phyloP scores from a whole-genome alignment of 2,329 filamentous ascomycete species.

The Dothideomycetes sp. region DNA sequence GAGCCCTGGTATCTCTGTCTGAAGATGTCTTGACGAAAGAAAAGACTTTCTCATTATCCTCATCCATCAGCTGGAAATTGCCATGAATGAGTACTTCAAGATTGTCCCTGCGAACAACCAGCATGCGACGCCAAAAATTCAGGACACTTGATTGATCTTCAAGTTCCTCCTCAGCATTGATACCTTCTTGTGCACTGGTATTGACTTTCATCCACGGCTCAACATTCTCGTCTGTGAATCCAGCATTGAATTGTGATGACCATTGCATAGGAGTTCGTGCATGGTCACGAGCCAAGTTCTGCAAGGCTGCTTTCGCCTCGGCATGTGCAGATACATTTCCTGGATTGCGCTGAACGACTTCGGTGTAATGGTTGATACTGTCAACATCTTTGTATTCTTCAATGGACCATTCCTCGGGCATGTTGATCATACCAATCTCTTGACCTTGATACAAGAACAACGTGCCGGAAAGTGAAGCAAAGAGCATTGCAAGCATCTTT shows the following conservation, averaged over 20 bases:
- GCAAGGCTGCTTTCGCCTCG: slow-evolving; percentile 41
- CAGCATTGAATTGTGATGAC: slow-evolving; percentile 49
- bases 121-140: slow-evolving; percentile 51
- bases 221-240: slow-evolving; percentile 48
- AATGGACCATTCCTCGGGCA: slow-evolving; percentile 52
- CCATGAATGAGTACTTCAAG: slow-evolving; percentile 37
- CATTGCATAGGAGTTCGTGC: slow-evolving; percentile 65
- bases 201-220: slow-evolving; percentile 65
- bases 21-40: neutral
- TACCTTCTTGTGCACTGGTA: slow-evolving; percentile 45
- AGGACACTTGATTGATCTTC: slow-evolving; percentile 44
- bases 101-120: slow-evolving; percentile 48
- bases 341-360: slow-evolving; percentile 27
- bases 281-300: slow-evolving; percentile 57
- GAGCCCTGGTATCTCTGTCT: neutral
- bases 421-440: slow-evolving; percentile 58
- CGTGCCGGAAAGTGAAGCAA: slow-evolving; percentile 52
- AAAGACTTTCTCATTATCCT: neutral
- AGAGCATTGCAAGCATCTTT: slow-evolving; percentile 52
- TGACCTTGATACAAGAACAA: slow-evolving; percentile 63
- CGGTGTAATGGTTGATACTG: slow-evolving; percentile 34
- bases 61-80: neutral
- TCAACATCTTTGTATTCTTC: slow-evolving; percentile 62
- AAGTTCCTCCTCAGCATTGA: slow-evolving; percentile 54
- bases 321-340: slow-evolving; percentile 30